Evolutionary conservation across 2,329 filamentous ascomycete genomes (phyloP).

Genomic region (Trichophyton rubrum): DNA sequence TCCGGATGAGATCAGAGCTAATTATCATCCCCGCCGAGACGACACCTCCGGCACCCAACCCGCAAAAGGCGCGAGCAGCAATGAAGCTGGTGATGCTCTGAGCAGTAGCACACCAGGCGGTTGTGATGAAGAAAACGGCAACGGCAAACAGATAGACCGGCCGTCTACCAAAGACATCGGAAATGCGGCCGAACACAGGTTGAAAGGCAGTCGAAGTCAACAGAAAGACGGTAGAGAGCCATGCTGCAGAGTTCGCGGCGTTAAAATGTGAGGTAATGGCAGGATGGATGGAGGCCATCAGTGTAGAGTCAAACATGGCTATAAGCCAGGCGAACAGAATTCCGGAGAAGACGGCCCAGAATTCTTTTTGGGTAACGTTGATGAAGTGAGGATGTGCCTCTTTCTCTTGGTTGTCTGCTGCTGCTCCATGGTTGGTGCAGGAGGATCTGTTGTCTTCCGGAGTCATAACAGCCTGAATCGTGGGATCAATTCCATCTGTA

Average conservation of each 20-base stretch:
- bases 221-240: constrained; percentile 68
- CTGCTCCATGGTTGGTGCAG: neutral
- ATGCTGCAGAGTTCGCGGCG: constrained; percentile 65
- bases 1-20: constrained; percentile 57
- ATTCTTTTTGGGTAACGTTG: constrained; percentile 33
- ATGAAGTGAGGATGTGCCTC: constrained; percentile 22
- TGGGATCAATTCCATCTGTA: constrained; percentile 8
- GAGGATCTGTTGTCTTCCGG: too few relatives aligned
- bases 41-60: constrained; percentile 59
- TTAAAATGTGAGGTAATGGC: constrained; percentile 71
- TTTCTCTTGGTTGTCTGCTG: neutral
- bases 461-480: constrained; percentile 1
- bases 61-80: constrained; percentile 55
- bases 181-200: constrained; percentile 60
- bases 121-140: constrained; percentile 51
- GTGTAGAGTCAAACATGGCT: constrained; percentile 58
- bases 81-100: constrained; percentile 60
- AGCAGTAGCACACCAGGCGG: constrained; percentile 58
- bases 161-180: constrained; percentile 60
- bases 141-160: constrained; percentile 53
- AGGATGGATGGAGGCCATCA: constrained; percentile 71
- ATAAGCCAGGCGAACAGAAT: constrained; percentile 47
- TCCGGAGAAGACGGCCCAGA: constrained; percentile 51
- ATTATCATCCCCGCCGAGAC: constrained; percentile 52
- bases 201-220: constrained; percentile 66